Conservation (phyloP, 371 early-diverging fungal genomes). For the Mucor mucedo region DNA sequence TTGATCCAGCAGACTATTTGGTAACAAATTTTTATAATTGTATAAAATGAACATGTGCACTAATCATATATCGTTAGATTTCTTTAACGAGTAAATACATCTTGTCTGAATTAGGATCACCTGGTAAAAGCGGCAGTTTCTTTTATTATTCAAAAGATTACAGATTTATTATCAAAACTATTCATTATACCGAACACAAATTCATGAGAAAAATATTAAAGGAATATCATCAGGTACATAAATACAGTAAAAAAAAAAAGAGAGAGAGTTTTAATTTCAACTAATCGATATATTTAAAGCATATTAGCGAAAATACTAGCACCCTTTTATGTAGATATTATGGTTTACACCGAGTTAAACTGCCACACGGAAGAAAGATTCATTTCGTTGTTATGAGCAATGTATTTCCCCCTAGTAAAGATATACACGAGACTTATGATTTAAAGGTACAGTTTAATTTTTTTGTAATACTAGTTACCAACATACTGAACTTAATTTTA, state of each 20-base stretch:
- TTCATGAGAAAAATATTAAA: conserved; percentile 87
- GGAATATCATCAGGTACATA: conserved; percentile 79
- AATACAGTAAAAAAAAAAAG: not conserved
- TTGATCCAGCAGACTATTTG: conserved; percentile 94
- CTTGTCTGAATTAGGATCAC: conserved; percentile 92
- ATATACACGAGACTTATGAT: conserved; percentile 96
- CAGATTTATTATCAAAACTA: conserved; percentile 98
- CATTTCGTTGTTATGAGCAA: conserved; percentile 99
- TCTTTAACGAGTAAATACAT: conserved; percentile 97
- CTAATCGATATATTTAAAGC: conserved; percentile 53
- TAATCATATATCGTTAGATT: conserved; percentile 52
- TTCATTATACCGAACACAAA: conserved; percentile 94
- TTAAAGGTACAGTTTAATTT: conserved; percentile 68
- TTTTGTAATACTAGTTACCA: no score
- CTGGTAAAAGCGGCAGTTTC: conserved; percentile 97
- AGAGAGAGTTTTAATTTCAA: not conserved
- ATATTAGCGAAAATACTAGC: conserved; percentile 87
- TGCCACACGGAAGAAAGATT: conserved; percentile 90
- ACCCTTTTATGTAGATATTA: conserved; percentile 94
- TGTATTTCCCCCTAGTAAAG: conserved; percentile 95
- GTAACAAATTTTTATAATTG: conserved; percentile 45
- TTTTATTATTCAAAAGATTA: conserved; percentile 98
- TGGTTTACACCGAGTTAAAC: conserved; percentile 95
- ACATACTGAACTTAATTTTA: conserved; percentile 6
- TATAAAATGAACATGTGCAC: not conserved